phyloP scores from a whole-genome alignment of 2,329 filamentous ascomycete species.

The Fusarium coicis region DNA sequence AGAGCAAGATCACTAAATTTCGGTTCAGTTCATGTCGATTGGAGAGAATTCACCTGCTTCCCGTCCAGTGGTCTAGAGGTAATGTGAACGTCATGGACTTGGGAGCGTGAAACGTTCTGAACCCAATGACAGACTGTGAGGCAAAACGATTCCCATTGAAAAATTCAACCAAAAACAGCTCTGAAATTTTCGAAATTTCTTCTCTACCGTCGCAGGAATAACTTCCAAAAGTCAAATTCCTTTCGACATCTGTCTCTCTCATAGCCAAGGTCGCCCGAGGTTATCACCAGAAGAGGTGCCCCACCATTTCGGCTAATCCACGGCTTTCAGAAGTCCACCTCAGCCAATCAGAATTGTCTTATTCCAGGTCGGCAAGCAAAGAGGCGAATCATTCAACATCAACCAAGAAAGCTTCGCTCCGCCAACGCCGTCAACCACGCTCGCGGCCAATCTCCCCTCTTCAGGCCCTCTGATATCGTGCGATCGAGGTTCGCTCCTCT shows the following conservation, averaged over 20 bases:
- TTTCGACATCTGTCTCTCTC: not conserved
- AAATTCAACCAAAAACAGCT: not conserved
- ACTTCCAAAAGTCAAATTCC: not conserved
- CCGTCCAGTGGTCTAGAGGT: not conserved
- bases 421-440: conserved; percentile 26
- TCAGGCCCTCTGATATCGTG: conserved; percentile 19
- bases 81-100: conserved; percentile 29
- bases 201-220: not conserved
- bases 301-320: conserved; percentile 45
- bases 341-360: conserved; percentile 47
- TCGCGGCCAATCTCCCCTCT: conserved; percentile 31
- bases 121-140: conserved; percentile 10
- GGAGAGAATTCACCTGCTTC: conserved; percentile 1
- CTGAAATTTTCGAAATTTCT: not conserved
- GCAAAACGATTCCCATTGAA: not conserved
- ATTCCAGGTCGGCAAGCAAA: conserved; percentile 43
- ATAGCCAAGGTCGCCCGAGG: not conserved
- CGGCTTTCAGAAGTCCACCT: conserved; percentile 11
- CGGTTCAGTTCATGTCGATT: not conserved
- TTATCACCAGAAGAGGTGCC: conserved; percentile 14
- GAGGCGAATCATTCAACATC: conserved; percentile 48
- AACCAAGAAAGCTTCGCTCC: conserved; percentile 41
- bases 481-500: conserved; percentile 35
- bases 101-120: not conserved
- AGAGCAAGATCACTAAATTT: not conserved